These are phyloP conservation scores for Colletotrichum sp. DNA, from an alignment of 2,329 filamentous ascomycete genomes.

Conservation along the genomic window DNA sequence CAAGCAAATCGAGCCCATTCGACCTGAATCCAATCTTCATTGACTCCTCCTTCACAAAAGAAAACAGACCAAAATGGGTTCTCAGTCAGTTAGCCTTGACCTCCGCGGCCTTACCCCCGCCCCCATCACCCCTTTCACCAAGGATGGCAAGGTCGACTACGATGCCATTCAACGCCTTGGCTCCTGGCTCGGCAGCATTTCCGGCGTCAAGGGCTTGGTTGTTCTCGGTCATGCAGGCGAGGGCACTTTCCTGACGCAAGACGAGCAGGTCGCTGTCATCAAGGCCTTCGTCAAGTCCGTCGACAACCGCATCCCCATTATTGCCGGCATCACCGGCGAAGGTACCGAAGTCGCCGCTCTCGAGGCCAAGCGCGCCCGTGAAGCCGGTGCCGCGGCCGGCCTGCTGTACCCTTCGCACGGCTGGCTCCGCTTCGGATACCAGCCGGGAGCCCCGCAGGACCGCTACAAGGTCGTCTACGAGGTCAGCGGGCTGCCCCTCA, in stretches of 20 bases:
- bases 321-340: constrained; percentile 58
- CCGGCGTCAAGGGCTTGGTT: constrained; percentile 56
- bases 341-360: constrained; percentile 57
- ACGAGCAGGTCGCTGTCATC: constrained; percentile 55
- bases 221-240: constrained; percentile 60
- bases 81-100: constrained; percentile 37
- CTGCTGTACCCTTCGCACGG: constrained; percentile 58
- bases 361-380: constrained; percentile 54
- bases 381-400: constrained; percentile 54
- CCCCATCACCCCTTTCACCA: constrained; percentile 56
- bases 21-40: not conserved
- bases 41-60: not conserved
- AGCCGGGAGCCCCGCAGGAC: constrained; percentile 56
- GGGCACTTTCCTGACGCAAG: constrained; percentile 55
- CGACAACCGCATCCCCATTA: constrained; percentile 53
- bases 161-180: constrained; percentile 57
- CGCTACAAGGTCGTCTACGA: constrained; percentile 56
- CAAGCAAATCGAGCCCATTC: not conserved
- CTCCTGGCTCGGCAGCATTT: constrained; percentile 56
- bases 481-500: constrained; percentile 52
- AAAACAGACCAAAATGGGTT: constrained; percentile 24
- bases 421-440: constrained; percentile 61
- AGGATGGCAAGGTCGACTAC: constrained; percentile 53
- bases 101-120: constrained; percentile 54
- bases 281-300: constrained; percentile 57